A percentile compares a stretch with the other conserved stretches of the same genome.
These are phyloP conservation scores for Phalaenopsis equestris DNA, from an alignment of 106 monocot genomes.

Conservation along the genomic window DNA sequence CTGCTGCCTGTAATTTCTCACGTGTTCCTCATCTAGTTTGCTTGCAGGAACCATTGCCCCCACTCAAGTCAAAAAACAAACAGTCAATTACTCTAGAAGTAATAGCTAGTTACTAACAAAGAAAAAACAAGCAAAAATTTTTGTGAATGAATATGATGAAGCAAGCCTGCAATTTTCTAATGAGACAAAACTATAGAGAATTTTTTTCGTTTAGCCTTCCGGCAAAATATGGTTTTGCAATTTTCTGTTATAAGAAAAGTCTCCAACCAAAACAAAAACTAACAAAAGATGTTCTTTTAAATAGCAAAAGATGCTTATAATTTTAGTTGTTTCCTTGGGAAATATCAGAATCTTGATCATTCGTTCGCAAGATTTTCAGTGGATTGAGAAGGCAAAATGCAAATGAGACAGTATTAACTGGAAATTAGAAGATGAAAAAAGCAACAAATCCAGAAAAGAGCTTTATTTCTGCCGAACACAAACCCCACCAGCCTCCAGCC, in stretches of 20 bases:
- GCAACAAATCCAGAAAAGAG: background rate
- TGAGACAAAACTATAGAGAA: no score
- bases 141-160: background rate
- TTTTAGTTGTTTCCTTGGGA: no score
- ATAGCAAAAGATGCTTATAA: no score
- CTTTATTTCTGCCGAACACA: background rate
- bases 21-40: constrained; percentile 5
- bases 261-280: no score
- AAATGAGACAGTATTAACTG: background rate
- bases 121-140: background rate
- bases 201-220: no score
- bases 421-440: background rate
- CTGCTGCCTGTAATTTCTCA: constrained; percentile 8
- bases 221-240: background rate
- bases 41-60: constrained; percentile 18
- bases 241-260: background rate
- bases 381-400: no score
- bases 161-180: background rate
- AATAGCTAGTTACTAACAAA: background rate
- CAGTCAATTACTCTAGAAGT: background rate
- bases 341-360: no score
- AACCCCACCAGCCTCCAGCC: background rate
- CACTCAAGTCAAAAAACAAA: constrained; percentile 13
- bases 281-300: no score
- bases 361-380: no score